These are phyloP conservation scores for Knufia fluminis DNA, from an alignment of 2,329 filamentous ascomycete species.

Conservation along the genomic window DNA sequence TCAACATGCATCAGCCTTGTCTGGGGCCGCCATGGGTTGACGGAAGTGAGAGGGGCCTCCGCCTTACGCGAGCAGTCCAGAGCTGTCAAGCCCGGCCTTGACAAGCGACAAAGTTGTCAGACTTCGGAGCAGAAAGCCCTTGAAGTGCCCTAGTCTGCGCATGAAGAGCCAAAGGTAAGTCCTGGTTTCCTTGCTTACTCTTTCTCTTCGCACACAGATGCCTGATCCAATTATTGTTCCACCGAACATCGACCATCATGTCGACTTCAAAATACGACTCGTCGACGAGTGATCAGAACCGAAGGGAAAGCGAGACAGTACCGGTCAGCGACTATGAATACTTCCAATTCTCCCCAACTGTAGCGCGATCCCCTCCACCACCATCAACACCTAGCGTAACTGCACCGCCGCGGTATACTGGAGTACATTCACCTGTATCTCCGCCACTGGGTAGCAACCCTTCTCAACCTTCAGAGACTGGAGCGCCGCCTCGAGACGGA, in stretches of 20 bases:
- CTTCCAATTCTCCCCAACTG: constrained; percentile 1
- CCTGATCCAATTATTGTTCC: neutral
- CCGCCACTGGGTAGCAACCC: neutral
- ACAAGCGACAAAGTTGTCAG: neutral
- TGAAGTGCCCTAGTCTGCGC: neutral
- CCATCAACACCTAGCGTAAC: neutral
- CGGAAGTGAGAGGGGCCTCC: neutral
- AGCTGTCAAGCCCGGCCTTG: neutral
- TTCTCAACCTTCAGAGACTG: neutral
- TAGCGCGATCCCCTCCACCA: neutral
- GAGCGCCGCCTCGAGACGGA: neutral
- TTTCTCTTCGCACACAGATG: neutral
- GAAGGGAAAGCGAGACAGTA: constrained; percentile 1
- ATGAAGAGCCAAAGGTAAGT: neutral
- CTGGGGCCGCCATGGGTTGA: neutral
- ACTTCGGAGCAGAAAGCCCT: neutral
- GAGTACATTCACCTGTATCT: constrained; percentile 1
- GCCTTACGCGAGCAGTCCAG: neutral
- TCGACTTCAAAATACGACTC: constrained; percentile 1
- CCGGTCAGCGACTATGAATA: constrained; percentile 3
- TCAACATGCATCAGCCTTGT: neutral
- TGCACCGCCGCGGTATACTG: neutral
- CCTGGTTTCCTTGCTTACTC: neutral
- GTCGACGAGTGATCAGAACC: neutral
- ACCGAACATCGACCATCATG: neutral